phyloP scores from a whole-genome alignment of 768 basidiomycete species.

The Obba rivulosa region DNA sequence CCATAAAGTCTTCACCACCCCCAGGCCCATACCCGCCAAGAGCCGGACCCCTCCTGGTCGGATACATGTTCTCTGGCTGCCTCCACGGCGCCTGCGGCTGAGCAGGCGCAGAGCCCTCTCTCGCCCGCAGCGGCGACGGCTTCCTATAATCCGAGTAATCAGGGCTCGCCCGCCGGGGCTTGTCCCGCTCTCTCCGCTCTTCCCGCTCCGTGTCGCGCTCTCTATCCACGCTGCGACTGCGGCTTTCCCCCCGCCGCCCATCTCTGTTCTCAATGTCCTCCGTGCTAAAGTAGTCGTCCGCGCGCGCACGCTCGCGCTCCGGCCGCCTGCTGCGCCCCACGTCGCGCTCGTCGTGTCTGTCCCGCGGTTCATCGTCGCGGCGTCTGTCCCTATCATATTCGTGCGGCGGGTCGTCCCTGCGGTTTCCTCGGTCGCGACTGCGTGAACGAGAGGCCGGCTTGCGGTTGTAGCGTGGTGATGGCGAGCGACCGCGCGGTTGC shows the following conservation, averaged over 20 bases:
- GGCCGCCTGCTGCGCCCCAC: conserved; percentile 17
- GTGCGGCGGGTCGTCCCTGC: conserved; percentile 14
- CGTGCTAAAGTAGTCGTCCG: conserved; percentile 35
- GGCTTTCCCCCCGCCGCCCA: conserved; percentile 14
- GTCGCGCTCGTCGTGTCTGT: conserved; percentile 16
- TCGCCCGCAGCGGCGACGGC: conserved; percentile 27
- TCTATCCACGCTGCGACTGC: conserved; percentile 18
- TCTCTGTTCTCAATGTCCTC: conserved; percentile 10
- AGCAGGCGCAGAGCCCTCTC: conserved; percentile 9
- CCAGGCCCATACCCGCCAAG: conserved; percentile 24
- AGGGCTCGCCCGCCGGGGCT: conserved; percentile 30
- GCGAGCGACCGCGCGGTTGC: conserved; percentile 35
- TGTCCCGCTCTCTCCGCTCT: conserved; percentile 21
- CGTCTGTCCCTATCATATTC: conserved; percentile 21
- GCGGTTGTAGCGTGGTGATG: conserved; percentile 29
- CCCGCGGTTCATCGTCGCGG: conserved; percentile 13
- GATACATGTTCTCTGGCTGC: conserved; percentile 54
- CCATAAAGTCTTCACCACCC: conserved; percentile 54
- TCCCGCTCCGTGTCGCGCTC: conserved; percentile 22
- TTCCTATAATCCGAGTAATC: conserved; percentile 22
- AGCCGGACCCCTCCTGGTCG: conserved; percentile 30
- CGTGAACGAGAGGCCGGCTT: conserved; percentile 11
- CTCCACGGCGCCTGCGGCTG: conserved; percentile 38
- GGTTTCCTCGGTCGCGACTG: conserved; percentile 17
- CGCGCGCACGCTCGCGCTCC: conserved; percentile 21